Evolutionary conservation across 176 grass and related monocot species (phyloP).

Genomic region (Pontederia crassipes): DNA sequence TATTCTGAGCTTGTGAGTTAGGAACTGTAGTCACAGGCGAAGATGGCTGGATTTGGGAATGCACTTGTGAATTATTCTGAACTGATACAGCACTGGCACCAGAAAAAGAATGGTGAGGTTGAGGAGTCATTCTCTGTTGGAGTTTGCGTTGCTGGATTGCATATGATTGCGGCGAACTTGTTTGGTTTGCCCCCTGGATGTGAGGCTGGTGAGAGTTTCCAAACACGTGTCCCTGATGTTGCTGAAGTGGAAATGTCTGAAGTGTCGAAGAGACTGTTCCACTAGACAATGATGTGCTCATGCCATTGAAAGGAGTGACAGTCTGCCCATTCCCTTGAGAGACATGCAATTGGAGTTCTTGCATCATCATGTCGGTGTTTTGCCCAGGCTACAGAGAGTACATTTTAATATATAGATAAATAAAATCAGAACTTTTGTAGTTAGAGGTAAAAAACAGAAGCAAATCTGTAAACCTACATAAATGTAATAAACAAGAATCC

Average conservation of each 20-base stretch:
- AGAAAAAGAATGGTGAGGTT: conserved; percentile 45
- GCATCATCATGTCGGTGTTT: conserved; percentile 68
- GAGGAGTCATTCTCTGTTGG: conserved; percentile 44
- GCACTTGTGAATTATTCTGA: conserved; percentile 50
- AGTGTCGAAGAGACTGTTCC: conserved; percentile 46
- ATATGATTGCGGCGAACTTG: conserved; percentile 58
- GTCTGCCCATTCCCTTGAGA: conserved; percentile 49
- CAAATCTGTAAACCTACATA: neutral
- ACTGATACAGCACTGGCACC: conserved; percentile 33
- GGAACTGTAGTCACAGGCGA: conserved; percentile 17
- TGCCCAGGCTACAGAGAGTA: conserved; percentile 64
- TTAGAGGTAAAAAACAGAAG: neutral
- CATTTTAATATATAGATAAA: neutral
- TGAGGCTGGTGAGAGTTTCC: conserved; percentile 52
- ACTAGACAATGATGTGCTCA: conserved; percentile 48
- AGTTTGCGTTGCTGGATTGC: conserved; percentile 59
- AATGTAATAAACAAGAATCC: too few relatives aligned
- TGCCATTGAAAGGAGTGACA: conserved; percentile 41
- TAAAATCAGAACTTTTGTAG: neutral
- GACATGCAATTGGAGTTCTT: conserved; percentile 76
- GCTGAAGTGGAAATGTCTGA: conserved; percentile 66
- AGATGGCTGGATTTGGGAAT: conserved; percentile 38
- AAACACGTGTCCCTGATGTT: conserved; percentile 55
- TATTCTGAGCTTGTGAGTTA: conserved; percentile 35
- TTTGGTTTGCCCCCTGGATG: conserved; percentile 50